Conservation (phyloP, 2,329 filamentous ascomycete genomes). For the Diaporthe batatas region DNA sequence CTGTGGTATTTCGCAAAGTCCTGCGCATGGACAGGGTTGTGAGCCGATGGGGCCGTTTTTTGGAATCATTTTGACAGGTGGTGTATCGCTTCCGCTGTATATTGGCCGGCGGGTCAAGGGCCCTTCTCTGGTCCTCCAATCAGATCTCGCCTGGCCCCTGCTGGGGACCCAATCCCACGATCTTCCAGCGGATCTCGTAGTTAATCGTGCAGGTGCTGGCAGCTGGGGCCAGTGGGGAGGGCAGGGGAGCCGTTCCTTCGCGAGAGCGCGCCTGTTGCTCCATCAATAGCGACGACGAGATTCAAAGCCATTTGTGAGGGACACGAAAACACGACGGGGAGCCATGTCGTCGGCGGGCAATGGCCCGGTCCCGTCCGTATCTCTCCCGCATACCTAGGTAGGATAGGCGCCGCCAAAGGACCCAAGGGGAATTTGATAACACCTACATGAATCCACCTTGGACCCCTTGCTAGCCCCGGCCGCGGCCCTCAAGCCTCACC, state of each 20-base stretch:
- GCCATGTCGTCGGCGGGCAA: background rate
- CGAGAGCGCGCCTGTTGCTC: background rate
- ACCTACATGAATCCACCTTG: background rate
- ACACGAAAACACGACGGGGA: background rate
- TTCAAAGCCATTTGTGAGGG: background rate
- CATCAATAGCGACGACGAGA: background rate
- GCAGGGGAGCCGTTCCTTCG: background rate
- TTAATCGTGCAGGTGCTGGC: slow-evolving; percentile 31
- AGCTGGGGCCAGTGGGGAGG: background rate
- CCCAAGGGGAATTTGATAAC: background rate
- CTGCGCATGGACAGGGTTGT: slow-evolving; percentile 25
- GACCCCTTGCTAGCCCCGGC: slow-evolving; percentile 27
- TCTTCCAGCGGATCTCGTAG: slow-evolving; percentile 30
- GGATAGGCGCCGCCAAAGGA: background rate
- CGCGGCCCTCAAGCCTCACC: background rate
- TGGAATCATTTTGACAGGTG: slow-evolving; percentile 38
- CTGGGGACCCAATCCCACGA: background rate
- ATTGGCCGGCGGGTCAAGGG: slow-evolving; percentile 13
- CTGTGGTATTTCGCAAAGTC: slow-evolving; percentile 40
- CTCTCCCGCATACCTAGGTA: background rate
- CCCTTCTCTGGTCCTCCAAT: slow-evolving; percentile 1
- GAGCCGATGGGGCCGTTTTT: slow-evolving; percentile 33
- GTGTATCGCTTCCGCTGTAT: slow-evolving; percentile 5
- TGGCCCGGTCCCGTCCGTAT: background rate
- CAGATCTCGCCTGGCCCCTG: background rate